Percentiles rank a stretch among this genome's conserved stretches.
Conservation (phyloP, 371 early-diverging fungal genomes). For the Caulochytrium protostelioides region DNA sequence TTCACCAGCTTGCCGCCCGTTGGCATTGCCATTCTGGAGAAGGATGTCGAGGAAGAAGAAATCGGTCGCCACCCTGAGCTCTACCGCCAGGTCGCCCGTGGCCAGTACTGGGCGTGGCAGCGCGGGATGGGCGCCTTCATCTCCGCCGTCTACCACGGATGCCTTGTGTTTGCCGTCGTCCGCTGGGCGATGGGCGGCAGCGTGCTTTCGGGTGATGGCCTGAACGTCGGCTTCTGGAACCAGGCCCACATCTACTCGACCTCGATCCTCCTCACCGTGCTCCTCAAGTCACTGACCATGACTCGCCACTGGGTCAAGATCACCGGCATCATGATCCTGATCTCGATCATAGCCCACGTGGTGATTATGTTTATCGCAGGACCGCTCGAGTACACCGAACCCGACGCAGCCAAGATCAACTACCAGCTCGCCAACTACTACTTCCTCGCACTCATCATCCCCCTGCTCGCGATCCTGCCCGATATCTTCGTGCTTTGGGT, state of each 20-base stretch:
- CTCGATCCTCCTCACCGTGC: slow-evolving; percentile 14
- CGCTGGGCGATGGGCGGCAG: neutral
- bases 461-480: neutral
- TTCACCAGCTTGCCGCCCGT: slow-evolving; percentile 23
- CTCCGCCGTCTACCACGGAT: slow-evolving; percentile 7
- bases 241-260: slow-evolving; percentile 15
- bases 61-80: slow-evolving; percentile 11
- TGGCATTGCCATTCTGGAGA: slow-evolving; percentile 15
- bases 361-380: slow-evolving; percentile 9
- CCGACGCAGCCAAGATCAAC: neutral
- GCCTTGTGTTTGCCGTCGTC: neutral
- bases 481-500: neutral
- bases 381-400: neutral
- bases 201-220: slow-evolving; percentile 3
- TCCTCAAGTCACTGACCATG: slow-evolving; percentile 8
- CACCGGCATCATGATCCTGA: slow-evolving; percentile 4
- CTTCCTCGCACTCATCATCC: neutral
- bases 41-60: slow-evolving; percentile 10
- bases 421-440: neutral
- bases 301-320: slow-evolving; percentile 12
- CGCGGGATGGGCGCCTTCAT: slow-evolving; percentile 1
- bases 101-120: slow-evolving; percentile 11
- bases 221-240: slow-evolving; percentile 14
- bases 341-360: slow-evolving; percentile 7
- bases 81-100: slow-evolving; percentile 5